Evolutionary conservation across 1,284 basidiomycete species (phyloP), one percentile per base, ranked within the genome.

Genomic region (Afroboletus lepidellus): DNA sequence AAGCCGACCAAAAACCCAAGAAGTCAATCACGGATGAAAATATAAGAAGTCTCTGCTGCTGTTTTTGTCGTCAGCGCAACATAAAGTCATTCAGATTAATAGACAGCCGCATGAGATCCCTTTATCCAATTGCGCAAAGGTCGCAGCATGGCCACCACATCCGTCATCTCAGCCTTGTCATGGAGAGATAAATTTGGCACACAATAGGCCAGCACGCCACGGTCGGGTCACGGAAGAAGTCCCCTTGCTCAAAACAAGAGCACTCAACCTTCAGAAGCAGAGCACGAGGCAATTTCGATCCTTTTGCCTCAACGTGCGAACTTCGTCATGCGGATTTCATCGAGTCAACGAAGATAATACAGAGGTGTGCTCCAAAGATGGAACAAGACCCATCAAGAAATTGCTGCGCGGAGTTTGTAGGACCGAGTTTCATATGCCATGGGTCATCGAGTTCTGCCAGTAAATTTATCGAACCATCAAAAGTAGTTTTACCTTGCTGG

Each of bases 271-370:
- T 50, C 41, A 33, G 33, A 37, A 21, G 33, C 25, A 48, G 47
- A 45, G 60, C 66, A 66, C 59, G 66, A 66, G 65, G 59, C 44
- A 45, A 33, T 41, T 41, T 46, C 53, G 24, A 45, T 48, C 18
- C 41, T 33, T 36, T 49, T 49, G 49, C 24, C 43, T 45, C 45
- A 43, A 46, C 43, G 25, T 52, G 42, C 46, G 13, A 55, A 47
- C 38, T 25, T 53, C 51, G 41, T 55, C 53, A 46, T 58, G 51
- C 32, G 52, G 44, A 47, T 29, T 57, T 62, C 50, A 60, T 61
- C 41, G 47, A 41, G n/a, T 58, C 51, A 48, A 41, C 12, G 52
- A 64, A 46, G 52, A 43, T 44, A 53, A 38, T 51, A 46, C 41
- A 47, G 48, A 55, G 56, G 39, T 20, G 20, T 49, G n/a, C 37